phyloP scores from a whole-genome alignment of 2,329 filamentous ascomycete genomes.

The Fusarium tuaranense region DNA sequence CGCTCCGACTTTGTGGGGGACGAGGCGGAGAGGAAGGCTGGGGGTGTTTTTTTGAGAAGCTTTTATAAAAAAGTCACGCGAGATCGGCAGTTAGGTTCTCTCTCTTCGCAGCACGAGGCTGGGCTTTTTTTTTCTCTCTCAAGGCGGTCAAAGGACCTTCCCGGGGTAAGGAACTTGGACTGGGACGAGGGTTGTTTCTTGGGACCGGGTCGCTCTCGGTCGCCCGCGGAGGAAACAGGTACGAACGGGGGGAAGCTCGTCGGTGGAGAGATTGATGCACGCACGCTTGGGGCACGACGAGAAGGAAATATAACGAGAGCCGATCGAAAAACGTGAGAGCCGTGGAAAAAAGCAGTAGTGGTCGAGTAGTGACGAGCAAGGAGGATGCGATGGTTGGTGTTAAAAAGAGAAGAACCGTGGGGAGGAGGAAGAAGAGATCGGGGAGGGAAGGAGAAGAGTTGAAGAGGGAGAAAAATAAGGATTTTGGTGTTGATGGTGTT shows the following conservation, averaged over 20 bases:
- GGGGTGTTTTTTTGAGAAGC: conserved; percentile 3
- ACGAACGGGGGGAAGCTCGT: conserved; percentile 1
- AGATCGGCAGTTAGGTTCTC: conserved; percentile 34
- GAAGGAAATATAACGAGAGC: conserved; percentile 2
- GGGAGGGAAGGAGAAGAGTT: neutral
- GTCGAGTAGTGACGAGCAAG: conserved; percentile 8
- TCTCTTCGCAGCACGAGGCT: conserved; percentile 31
- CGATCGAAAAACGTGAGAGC: conserved; percentile 20
- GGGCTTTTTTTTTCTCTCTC: conserved; percentile 18
- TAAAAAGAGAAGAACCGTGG: conserved; percentile 8
- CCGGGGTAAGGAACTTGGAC: conserved; percentile 39
- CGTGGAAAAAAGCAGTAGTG: neutral
- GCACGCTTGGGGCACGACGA: neutral
- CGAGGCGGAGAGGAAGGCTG: neutral
- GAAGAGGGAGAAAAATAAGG: conserved; percentile 21
- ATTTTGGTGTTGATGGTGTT: conserved; percentile 37
- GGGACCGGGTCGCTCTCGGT: conserved; percentile 14
- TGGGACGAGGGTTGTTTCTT: conserved; percentile 33
- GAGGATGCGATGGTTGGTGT: conserved; percentile 11
- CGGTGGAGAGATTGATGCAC: neutral
- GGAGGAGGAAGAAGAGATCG: neutral
- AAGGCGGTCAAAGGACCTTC: conserved; percentile 44
- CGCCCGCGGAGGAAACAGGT: neutral
- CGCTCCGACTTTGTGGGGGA: conserved; percentile 6
- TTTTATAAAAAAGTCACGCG: conserved; percentile 37